Conservation (phyloP, 2,329 filamentous ascomycete species). For the Fusarium sp. region DNA sequence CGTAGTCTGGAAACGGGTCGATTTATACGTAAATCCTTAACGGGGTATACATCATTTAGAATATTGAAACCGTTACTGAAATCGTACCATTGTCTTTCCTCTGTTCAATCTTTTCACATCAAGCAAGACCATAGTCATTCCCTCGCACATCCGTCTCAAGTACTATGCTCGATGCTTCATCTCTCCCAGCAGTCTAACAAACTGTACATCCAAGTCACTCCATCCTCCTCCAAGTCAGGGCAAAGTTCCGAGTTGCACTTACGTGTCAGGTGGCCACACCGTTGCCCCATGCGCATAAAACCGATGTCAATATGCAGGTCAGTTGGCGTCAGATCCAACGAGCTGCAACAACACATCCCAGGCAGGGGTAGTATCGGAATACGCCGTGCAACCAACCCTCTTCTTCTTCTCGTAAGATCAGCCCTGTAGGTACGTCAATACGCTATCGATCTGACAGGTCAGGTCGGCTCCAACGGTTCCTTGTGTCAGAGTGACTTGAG, state of each 20-base stretch:
- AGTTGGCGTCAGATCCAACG: no score
- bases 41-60: neutral
- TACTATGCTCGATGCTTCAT: neutral
- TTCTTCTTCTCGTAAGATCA: no score
- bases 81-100: neutral
- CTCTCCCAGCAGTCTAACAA: neutral
- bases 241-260: neutral
- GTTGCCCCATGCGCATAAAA: no score
- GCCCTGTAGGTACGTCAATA: no score
- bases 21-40: neutral
- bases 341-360: no score
- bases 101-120: neutral
- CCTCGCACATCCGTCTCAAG: neutral
- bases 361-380: no score
- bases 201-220: neutral
- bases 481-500: no score
- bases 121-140: neutral
- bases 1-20: neutral
- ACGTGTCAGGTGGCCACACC: neutral
- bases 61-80: neutral
- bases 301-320: no score
- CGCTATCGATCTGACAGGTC: no score
- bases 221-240: neutral
- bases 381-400: no score
- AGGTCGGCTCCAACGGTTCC: no score